Evolutionary conservation across 176 grass and related monocot species (phyloP).

Genomic region (Oryza australiensis): DNA sequence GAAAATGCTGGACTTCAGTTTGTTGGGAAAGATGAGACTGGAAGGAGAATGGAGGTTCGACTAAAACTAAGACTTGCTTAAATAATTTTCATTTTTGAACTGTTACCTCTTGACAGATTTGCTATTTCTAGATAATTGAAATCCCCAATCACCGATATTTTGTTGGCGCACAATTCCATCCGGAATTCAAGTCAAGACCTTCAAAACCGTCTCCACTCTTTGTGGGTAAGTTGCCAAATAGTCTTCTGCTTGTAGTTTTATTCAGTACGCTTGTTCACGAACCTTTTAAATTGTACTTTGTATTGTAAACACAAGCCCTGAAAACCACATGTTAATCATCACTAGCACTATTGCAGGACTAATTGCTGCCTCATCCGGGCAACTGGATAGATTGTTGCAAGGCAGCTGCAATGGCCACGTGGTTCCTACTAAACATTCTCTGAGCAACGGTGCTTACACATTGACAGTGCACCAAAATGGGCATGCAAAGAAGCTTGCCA

Average conservation of each 20-base stretch:
- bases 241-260: not conserved
- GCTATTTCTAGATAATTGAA: constrained; percentile 81
- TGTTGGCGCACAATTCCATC: constrained; percentile 94
- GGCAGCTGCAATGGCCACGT: constrained; percentile 26
- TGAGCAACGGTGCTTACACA: constrained; percentile 47
- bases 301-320: not conserved
- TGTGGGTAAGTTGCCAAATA: constrained; percentile 61
- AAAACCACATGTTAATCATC: constrained; percentile 21
- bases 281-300: not conserved
- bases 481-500: constrained; percentile 56
- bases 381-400: constrained; percentile 52
- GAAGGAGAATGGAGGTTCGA: constrained; percentile 73
- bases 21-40: constrained; percentile 76
- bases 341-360: constrained; percentile 57
- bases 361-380: constrained; percentile 72
- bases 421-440: not conserved
- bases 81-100: not conserved
- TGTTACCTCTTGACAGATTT: not conserved
- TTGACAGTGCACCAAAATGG: constrained; percentile 57
- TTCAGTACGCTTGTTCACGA: not conserved
- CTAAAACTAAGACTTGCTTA: constrained; percentile 3
- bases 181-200: constrained; percentile 93
- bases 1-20: constrained; percentile 75
- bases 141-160: constrained; percentile 79
- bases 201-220: constrained; percentile 88